phyloP scores from a whole-genome alignment of 2,329 filamentous ascomycete species.

The Monosporascus cannonballus region DNA sequence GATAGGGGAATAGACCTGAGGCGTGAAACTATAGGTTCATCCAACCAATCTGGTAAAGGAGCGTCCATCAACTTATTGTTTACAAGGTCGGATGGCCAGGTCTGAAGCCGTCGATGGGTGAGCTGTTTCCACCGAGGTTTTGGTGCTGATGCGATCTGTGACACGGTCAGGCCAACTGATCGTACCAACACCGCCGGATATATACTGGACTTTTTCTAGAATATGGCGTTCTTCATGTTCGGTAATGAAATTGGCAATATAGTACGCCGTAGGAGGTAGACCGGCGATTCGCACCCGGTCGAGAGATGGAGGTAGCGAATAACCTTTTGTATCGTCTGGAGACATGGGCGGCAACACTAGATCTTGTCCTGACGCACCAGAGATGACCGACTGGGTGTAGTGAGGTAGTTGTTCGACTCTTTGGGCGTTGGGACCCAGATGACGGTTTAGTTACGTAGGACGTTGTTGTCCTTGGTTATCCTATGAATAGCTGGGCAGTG shows the following conservation, averaged over 20 bases:
- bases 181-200: slow-evolving; percentile 6
- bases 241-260: slow-evolving; percentile 80
- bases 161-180: slow-evolving; percentile 32
- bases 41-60: slow-evolving; percentile 70
- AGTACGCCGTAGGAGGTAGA: slow-evolving; percentile 66
- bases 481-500: too few species aligned
- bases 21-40: slow-evolving; percentile 60
- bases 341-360: neutral
- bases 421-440: neutral
- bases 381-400: neutral
- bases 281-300: slow-evolving; percentile 44
- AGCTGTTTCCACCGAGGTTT: slow-evolving; percentile 81
- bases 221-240: slow-evolving; percentile 65
- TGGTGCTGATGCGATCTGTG: slow-evolving; percentile 55
- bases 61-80: slow-evolving; percentile 70
- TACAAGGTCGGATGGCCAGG: slow-evolving; percentile 79
- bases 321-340: neutral
- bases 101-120: slow-evolving; percentile 83
- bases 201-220: slow-evolving; percentile 57
- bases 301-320: slow-evolving; percentile 40
- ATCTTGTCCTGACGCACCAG: too few species aligned
- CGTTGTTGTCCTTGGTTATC: too few species aligned
- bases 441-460: neutral
- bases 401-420: neutral
- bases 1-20: slow-evolving; percentile 43